These are phyloP conservation scores for Podaxis sp. DNA, from an alignment of 768 basidiomycete species.

Conservation along the genomic window DNA sequence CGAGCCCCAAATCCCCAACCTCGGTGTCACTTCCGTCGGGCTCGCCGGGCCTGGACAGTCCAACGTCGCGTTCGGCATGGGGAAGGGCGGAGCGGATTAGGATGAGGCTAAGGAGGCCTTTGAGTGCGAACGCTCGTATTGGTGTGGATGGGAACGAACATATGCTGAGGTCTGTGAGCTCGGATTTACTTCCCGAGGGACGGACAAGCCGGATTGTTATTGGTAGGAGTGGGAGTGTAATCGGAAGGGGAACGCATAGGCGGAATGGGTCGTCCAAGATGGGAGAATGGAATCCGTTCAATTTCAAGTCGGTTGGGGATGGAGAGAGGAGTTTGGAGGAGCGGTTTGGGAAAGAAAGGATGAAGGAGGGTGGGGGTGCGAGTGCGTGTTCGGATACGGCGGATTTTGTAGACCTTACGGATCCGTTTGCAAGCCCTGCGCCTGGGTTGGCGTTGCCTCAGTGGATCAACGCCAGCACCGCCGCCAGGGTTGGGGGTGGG, in stretches of 20 bases:
- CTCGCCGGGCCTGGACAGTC: neutral
- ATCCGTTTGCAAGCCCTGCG: slow-evolving; percentile 15
- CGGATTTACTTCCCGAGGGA: no score
- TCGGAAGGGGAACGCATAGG: neutral
- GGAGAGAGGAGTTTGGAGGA: neutral
- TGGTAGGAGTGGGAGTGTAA: neutral
- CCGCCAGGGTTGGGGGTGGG: neutral
- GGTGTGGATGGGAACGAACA: no score
- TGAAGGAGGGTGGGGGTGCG: neutral
- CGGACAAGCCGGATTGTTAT: no score
- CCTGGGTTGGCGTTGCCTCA: slow-evolving; percentile 10
- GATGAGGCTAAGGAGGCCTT: slow-evolving; percentile 4
- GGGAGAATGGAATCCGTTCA: slow-evolving; percentile 5
- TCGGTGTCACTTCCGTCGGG: neutral
- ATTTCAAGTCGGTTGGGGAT: neutral
- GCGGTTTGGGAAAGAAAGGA: neutral
- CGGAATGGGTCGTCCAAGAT: slow-evolving; percentile 7
- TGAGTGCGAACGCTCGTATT: neutral
- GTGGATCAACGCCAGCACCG: neutral
- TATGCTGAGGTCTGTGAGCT: no score
- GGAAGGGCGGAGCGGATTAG: slow-evolving; percentile 6
- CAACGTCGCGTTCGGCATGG: slow-evolving; percentile 1
- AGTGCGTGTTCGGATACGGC: neutral
- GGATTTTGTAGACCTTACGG: slow-evolving; percentile 14
- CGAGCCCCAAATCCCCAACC: neutral